Percentiles rank a stretch among this genome's conserved stretches.
These are phyloP conservation scores for Tagetes patula DNA, from an alignment of 129 eudicot genomes.

Conservation along the genomic window DNA sequence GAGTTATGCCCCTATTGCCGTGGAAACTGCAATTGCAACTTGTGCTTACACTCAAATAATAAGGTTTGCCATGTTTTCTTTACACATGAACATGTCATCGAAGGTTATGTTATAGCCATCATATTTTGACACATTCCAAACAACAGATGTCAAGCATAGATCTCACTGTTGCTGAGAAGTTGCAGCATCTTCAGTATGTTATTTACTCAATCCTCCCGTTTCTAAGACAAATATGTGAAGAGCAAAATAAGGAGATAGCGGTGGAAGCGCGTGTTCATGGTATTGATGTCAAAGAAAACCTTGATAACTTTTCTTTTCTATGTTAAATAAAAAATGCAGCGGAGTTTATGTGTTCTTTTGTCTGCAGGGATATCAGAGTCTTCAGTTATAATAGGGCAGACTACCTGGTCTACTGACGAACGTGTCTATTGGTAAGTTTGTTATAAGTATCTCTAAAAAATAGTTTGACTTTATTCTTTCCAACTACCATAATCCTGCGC, in stretches of 20 bases:
- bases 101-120: not conserved
- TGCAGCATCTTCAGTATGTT: slow-evolving; percentile 56
- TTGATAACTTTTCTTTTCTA: not conserved
- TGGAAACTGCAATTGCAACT: slow-evolving; percentile 79
- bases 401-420: slow-evolving; percentile 56
- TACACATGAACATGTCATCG: not conserved
- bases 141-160: slow-evolving; percentile 52
- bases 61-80: slow-evolving; percentile 45
- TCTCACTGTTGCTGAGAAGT: slow-evolving; percentile 45
- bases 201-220: slow-evolving; percentile 56
- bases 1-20: slow-evolving; percentile 76
- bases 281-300: slow-evolving; percentile 19
- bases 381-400: slow-evolving; percentile 42
- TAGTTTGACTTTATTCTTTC: slow-evolving; percentile 21
- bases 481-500: slow-evolving; percentile 19
- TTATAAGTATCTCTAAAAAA: slow-evolving; percentile 3
- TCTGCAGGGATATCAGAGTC: slow-evolving; percentile 47
- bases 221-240: slow-evolving; percentile 51
- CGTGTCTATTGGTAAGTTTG: slow-evolving; percentile 77
- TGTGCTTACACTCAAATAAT: slow-evolving; percentile 57
- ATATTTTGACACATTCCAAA: slow-evolving; percentile 2
- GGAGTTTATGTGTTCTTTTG: slow-evolving; percentile 11
- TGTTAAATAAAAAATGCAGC: not conserved
- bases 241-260: slow-evolving; percentile 61
- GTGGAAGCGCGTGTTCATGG: slow-evolving; percentile 58